phyloP scores from a whole-genome alignment of 768 basidiomycete genomes.

The Tulasnella sp. region DNA sequence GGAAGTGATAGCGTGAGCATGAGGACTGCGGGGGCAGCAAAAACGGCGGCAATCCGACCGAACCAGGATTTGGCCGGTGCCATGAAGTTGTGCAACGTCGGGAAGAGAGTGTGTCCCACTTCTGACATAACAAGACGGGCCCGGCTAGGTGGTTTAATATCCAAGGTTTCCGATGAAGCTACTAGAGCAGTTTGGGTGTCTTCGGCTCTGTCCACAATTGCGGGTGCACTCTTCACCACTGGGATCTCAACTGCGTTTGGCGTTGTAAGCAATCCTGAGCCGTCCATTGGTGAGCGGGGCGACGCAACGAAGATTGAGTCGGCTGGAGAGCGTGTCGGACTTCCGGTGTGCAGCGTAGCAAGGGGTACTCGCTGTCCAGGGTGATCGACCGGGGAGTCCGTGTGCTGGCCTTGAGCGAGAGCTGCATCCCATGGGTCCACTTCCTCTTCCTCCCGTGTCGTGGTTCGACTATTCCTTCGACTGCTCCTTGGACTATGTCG shows the following conservation, averaged over 20 bases:
- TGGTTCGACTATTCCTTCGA: constrained; percentile 1
- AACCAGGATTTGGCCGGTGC: constrained; percentile 67
- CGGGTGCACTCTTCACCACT: not conserved
- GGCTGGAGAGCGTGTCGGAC: not conserved
- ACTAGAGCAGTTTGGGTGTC: not conserved
- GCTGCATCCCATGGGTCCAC: constrained; percentile 57
- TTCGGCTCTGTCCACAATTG: not conserved
- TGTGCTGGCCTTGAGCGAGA: constrained; percentile 38
- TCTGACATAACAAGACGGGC: constrained; percentile 46
- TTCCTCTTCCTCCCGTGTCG: constrained; percentile 39
- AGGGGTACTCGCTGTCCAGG: not conserved
- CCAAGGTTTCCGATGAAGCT: not conserved
- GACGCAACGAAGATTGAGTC: not conserved
- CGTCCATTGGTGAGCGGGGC: not conserved
- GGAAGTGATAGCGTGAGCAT: constrained; percentile 86
- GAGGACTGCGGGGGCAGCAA: constrained; percentile 87
- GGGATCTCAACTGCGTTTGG: constrained; percentile 40
- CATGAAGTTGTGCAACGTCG: constrained; percentile 74
- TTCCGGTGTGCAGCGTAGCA: not conserved
- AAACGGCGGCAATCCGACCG: constrained; percentile 65
- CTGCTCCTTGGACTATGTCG: not conserved
- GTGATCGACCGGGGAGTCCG: not conserved
- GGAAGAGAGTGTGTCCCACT: constrained; percentile 73
- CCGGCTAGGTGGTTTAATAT: constrained; percentile 47
- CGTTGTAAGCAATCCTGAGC: constrained; percentile 11